These are phyloP conservation scores for Cephalotrichum gorgonifer DNA, from an alignment of 2,329 filamentous ascomycete genomes.

Conservation along the genomic window DNA sequence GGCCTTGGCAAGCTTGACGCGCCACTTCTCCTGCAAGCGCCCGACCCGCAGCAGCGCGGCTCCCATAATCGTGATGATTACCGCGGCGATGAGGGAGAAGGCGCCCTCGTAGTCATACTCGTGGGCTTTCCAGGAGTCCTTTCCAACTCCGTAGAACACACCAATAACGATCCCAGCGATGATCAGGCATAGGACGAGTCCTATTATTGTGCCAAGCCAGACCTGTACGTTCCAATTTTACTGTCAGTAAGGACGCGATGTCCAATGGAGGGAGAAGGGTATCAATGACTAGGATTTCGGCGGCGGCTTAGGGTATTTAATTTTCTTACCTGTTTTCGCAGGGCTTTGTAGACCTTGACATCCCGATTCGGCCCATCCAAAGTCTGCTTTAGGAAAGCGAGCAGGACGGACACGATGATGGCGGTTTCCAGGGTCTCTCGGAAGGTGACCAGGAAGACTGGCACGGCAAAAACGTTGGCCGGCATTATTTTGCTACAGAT, in stretches of 20 bases:
- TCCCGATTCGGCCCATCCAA: too few relatives aligned
- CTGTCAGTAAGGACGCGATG: too few relatives aligned
- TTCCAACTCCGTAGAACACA: slow-evolving; percentile 60
- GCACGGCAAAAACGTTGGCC: too few relatives aligned
- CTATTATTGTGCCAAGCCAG: slow-evolving; percentile 56
- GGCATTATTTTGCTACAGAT: too few relatives aligned
- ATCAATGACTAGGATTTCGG: background rate
- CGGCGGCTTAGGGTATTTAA: too few relatives aligned
- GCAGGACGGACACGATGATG: too few relatives aligned
- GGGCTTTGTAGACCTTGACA: too few relatives aligned
- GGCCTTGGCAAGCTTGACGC: slow-evolving; percentile 57
- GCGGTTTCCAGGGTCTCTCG: too few relatives aligned
- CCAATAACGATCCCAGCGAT: slow-evolving; percentile 61
- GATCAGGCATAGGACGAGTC: slow-evolving; percentile 53
- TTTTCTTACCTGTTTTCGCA: too few relatives aligned
- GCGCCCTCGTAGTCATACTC: slow-evolving; percentile 67
- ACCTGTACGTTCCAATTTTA: slow-evolving; percentile 49
- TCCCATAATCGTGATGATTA: slow-evolving; percentile 67
- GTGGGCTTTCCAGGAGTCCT: slow-evolving; percentile 47
- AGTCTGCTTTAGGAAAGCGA: too few relatives aligned
- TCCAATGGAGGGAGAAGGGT: too few relatives aligned
- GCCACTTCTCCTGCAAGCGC: slow-evolving; percentile 71
- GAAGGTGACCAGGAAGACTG: too few relatives aligned
- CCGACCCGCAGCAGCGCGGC: slow-evolving; percentile 63
- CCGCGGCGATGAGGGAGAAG: slow-evolving; percentile 54